Conservation (phyloP, 1,139 yeast species). For the Dujonia santamariae region DNA sequence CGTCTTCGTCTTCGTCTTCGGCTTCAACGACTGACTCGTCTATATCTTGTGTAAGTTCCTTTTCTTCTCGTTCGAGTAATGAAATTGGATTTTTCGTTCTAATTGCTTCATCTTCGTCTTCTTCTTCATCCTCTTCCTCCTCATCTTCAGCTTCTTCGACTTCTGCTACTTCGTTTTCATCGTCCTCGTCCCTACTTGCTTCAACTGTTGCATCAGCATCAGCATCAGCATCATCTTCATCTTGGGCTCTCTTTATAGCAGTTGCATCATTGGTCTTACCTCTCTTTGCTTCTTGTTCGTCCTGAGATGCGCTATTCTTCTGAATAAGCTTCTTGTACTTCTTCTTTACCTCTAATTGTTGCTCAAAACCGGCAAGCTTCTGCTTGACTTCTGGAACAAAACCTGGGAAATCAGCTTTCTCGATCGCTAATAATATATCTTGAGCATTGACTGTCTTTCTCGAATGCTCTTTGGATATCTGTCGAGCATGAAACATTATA, state of each 20-base stretch:
- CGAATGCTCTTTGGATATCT: conserved; percentile 45
- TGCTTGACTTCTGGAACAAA: conserved; percentile 53
- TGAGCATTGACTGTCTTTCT: conserved; percentile 65
- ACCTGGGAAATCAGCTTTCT: conserved; percentile 51
- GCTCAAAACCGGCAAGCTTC: conserved; percentile 46
- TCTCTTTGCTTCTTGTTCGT: conserved; percentile 12
- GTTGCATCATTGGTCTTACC: conserved; percentile 14
- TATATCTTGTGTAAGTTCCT: conserved; percentile 10
- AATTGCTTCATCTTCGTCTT: conserved; percentile 12
- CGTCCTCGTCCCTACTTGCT: conserved; percentile 14
- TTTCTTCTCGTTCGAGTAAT: conserved; percentile 15
- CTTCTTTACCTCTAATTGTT: conserved; percentile 10
- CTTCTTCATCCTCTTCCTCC: conserved; percentile 12
- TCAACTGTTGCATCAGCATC: conserved; percentile 13
- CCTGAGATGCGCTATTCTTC: conserved; percentile 7
- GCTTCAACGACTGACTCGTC: no score
- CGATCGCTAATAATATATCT: conserved; percentile 60
- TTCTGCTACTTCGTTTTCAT: conserved; percentile 14
- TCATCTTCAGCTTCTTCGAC: conserved; percentile 14
- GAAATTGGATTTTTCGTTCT: conserved; percentile 20
- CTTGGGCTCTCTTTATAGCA: conserved; percentile 8
- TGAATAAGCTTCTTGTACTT: conserved; percentile 7
- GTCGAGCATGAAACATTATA: conserved; percentile 60
- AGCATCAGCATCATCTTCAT: conserved; percentile 10
- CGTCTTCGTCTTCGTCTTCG: conserved; percentile 13